Base-by-base conservation (phyloP, 2,329 filamentous ascomycete genomes). In the Zasmidium citrigriseum region DNA sequence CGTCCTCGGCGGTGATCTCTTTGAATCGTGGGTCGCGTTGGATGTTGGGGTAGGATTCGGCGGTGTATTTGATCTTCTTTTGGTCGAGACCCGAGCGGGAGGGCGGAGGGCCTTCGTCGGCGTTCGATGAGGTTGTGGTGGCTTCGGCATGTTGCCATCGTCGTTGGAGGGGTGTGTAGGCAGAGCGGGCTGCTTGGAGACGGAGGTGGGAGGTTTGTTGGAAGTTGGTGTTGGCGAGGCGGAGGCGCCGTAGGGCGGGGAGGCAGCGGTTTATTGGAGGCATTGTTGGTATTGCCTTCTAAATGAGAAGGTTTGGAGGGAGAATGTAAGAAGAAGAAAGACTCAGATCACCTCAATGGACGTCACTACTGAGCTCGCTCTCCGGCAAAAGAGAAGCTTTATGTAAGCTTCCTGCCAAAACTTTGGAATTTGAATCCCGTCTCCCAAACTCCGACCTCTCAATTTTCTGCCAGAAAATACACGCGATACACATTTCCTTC, bases 11-110 rank as follows among this genome's bases (percentile, higher is more conserved):
- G 2, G 87, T 91, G 67, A 99, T 68, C 66, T 86, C 75, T 25
- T 86, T 80, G 75, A 95, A 99, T 24, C 86, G 87, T 14, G 85
- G 74, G 70, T 97, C 86, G 65, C 95, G 86, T 78, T 93, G 86
- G 69, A 99, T 80, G 59, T 89, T 82, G 9, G 95, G 93, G 70
- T 96, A 95, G 54, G 87, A 89, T 67, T 96, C 90, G 54, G 90
- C 86, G 16, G 95, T 99, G 78, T 89, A 90, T 74, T 89, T 90
- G 71, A 88, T 80, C 16, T 76, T 81, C 79, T 55, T 51, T 72
- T 58, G 58, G 50, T 49, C 64, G 57, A 56, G 64, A 48, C 62
- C 54, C 57, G 65, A 60, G 64, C 64, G 54, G 60, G 68, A 58
- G 57, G 63, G 34, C 59, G 72, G 66, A 21, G 67, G 63, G 22